Evolutionary conservation across 2,329 filamentous ascomycete species (phyloP), one percentile per base, ranked within the genome.

Genomic region (Cordyceps farinosa): DNA sequence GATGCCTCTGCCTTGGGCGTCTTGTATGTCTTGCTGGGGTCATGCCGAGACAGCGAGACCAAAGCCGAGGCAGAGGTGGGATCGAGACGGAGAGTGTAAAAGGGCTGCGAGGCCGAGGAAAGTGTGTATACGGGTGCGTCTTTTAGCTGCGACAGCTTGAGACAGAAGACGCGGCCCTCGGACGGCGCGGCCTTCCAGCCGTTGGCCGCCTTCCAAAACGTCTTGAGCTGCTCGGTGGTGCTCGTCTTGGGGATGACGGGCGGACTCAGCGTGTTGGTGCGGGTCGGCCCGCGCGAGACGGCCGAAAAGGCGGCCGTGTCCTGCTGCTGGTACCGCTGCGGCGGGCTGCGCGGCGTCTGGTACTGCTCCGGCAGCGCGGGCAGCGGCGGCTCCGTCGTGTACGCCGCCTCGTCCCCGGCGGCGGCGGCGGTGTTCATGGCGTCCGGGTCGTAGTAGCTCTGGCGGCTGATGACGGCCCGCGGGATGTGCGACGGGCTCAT

Each of bases 141-240:
- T 55, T 77, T 78, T 64, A 84, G 81, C 64, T 82, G 80, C 1
- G 79, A 77, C 73, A 88, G 74, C 66, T 80, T 82, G 70, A 89
- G 75, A 71, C 84, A 87, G 74, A 82, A 89, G 30, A 82, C 80
- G 29, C 83, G 78, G 5, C 84, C 85, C 70, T 88, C 85, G 3
- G 81, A 80, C 1, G 79, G 72, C 0, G 86, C 82, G 2, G 87
- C 87, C 69, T 84, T 81, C 86, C 86, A 90, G 13, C 88, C 89
- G 70, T 90, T 90, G 65, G 85, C 80, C 0, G 87, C 86, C 68
- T 89, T 85, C 88, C 88, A 91, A 9, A 89, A 80, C 57, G 81
- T 81, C 67, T 84, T 84, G 42, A 90, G 80, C 66, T 90, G 82
- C 51, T 87, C 84, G 1, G 82, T 86, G 0, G 83, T 82, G 70